Evolutionary conservation across 1,284 basidiomycete genomes (phyloP), one percentile per base, ranked within the genome.

Genomic region (Cutaneotrichosporon dermatis): DNA sequence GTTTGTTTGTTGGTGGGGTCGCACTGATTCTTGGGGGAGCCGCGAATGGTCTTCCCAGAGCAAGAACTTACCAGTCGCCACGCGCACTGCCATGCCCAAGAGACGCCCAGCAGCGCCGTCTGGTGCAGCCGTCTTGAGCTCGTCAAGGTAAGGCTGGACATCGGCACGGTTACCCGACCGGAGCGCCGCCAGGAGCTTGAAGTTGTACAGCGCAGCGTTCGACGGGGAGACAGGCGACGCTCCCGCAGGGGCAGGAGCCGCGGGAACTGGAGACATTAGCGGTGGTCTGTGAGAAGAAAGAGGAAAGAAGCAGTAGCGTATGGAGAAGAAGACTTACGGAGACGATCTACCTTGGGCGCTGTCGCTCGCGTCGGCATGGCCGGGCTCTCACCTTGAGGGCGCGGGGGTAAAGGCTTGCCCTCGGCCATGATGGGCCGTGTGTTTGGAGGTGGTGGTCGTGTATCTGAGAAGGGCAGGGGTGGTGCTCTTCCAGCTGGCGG

Each of bases 1-100:
- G 25, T 25, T 25, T 25, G 25, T 25, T 25, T 25, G 25, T 25
- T 25, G 25, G 25, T 25, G 25, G 25, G 25, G 25, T 25, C 25
- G 25, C 25, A 25, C 25, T 25, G 25, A 25, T 25, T 25, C 25
- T 25, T 25, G 25, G 25, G 25, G 25, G 25, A 25, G 25, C 25
- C 25, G 25, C 25, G 25, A 25, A 25, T 25, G 25, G 25, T 25
- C 25, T 25, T 25, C 25, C 25, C 25, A 25, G 25, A 25, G 25
- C 25, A 25, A 25, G 34, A 53, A 82, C 87, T 65, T 69, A 91
- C 90, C 82, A 33, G 86, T 85, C 57, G 87, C 90, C 69, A 92
- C 92, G 54, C 89, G 83, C 12, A 95, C 87, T 4, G 92, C 91
- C 41, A 95, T 84, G 72, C 92, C 90, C 6, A 95, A 80, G 0